These are phyloP conservation scores for Beauveria sp. DNA, from an alignment of 2,329 filamentous ascomycete species.

Conservation along the genomic window DNA sequence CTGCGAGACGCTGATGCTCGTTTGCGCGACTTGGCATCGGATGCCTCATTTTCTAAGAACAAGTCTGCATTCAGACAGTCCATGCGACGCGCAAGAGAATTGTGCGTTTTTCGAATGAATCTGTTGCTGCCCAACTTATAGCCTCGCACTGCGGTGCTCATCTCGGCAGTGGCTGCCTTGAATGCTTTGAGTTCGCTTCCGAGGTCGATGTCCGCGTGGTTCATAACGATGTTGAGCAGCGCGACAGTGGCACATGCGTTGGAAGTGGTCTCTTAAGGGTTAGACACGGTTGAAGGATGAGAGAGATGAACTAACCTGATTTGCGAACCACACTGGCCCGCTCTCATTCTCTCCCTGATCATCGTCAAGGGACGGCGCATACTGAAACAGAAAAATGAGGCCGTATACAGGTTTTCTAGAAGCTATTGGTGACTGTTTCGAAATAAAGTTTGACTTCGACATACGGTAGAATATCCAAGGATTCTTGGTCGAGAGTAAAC, in stretches of 20 bases:
- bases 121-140: slow-evolving; percentile 65
- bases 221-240: slow-evolving; percentile 89
- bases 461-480: slow-evolving; percentile 56
- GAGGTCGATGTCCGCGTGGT: slow-evolving; percentile 58
- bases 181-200: slow-evolving; percentile 65
- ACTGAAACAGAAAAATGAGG: slow-evolving; percentile 83
- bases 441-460: slow-evolving; percentile 14
- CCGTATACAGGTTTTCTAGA: slow-evolving; percentile 69
- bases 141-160: slow-evolving; percentile 68
- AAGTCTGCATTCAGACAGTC: slow-evolving; percentile 70
- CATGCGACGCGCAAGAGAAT: slow-evolving; percentile 74
- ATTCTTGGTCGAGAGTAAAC: slow-evolving; percentile 60
- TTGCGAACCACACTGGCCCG: slow-evolving; percentile 81
- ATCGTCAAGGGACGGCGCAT: slow-evolving; percentile 43
- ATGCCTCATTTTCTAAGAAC: slow-evolving; percentile 50
- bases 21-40: slow-evolving; percentile 25
- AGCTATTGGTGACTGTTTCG: slow-evolving; percentile 9
- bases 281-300: slow-evolving; percentile 12
- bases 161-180: slow-evolving; percentile 59
- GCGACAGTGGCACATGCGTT: slow-evolving; percentile 93
- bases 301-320: slow-evolving; percentile 53
- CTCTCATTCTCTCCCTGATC: slow-evolving; percentile 48
- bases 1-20: slow-evolving; percentile 21
- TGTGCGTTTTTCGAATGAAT: slow-evolving; percentile 76
- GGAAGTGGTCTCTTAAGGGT: slow-evolving; percentile 52